These are phyloP conservation scores for Fusarium circinatum DNA, from an alignment of 2,329 filamentous ascomycete species.

Conservation along the genomic window DNA sequence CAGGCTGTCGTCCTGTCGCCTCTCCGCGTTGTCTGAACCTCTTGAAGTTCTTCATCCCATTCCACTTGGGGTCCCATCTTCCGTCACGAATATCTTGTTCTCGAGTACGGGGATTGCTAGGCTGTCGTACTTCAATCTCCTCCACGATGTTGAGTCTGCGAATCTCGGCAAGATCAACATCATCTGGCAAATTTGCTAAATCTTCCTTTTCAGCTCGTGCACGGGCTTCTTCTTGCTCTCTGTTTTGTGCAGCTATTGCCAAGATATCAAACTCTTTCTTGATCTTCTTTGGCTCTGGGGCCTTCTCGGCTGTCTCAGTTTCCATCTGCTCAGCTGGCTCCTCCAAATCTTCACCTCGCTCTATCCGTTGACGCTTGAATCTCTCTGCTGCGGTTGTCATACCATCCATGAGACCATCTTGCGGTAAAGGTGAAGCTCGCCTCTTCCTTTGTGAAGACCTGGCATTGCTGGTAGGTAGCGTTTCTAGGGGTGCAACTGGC, in stretches of 20 bases:
- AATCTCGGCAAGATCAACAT: conserved; percentile 78
- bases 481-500: conserved; percentile 36
- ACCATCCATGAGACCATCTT: conserved; percentile 72
- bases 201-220: conserved; percentile 65
- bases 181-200: conserved; percentile 63
- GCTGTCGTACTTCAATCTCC: conserved; percentile 71
- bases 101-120: conserved; percentile 44
- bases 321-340: conserved; percentile 44
- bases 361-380: conserved; percentile 81
- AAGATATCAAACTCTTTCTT: conserved; percentile 75
- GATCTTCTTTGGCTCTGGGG: conserved; percentile 52
- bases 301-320: conserved; percentile 21
- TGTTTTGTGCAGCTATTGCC: conserved; percentile 69
- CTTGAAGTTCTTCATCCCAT: conserved; percentile 96
- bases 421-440: conserved; percentile 52
- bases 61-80: conserved; percentile 90
- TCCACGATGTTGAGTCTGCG: conserved; percentile 80
- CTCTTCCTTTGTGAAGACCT: conserved; percentile 57
- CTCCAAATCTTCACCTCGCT: conserved; percentile 61
- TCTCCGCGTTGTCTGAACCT: conserved; percentile 76
- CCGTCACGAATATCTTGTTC: conserved; percentile 64
- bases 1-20: conserved; percentile 52
- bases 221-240: conserved; percentile 74
- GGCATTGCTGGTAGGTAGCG: conserved; percentile 31
- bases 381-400: conserved; percentile 81